phyloP scores from a whole-genome alignment of 352 stramenopile genomes.

The Globisporangium camurandrum region DNA sequence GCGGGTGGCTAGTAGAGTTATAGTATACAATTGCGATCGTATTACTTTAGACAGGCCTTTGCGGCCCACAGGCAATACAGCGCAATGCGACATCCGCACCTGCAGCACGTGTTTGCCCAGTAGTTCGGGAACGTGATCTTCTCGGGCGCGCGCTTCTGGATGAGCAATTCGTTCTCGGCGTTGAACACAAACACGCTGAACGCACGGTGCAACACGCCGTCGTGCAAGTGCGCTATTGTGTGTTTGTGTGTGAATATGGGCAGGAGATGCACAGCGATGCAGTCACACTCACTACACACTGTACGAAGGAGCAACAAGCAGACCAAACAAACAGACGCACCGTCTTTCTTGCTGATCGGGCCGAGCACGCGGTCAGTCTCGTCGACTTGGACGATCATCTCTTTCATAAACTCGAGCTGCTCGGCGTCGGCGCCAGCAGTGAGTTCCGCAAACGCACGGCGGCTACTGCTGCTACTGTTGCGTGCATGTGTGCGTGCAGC shows the following conservation, averaged over 20 bases:
- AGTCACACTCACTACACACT: no score
- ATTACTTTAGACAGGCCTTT: no score
- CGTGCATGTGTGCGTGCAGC: neutral
- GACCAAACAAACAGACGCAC: conserved; percentile 15
- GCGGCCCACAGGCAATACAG: neutral
- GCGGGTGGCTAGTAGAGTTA: conserved; percentile 75
- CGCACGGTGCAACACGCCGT: conserved; percentile 71
- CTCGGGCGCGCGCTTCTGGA: conserved; percentile 88
- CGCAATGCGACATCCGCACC: conserved; percentile 12
- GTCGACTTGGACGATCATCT: conserved; percentile 87
- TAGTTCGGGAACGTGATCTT: conserved; percentile 99
- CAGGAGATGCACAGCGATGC: neutral
- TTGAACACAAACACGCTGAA: conserved; percentile 88
- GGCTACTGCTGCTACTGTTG: conserved; percentile 4
- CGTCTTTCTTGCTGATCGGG: conserved; percentile 84
- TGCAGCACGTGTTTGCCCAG: conserved; percentile 99
- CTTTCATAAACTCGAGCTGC: conserved; percentile 88
- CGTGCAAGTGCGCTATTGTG: conserved; percentile 60
- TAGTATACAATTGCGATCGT: neutral
- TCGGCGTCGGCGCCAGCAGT: conserved; percentile 58
- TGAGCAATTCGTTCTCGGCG: conserved; percentile 75
- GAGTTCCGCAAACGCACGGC: conserved; percentile 52
- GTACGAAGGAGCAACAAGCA: no score
- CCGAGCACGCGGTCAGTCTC: conserved; percentile 73
- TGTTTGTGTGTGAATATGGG: neutral